phyloP scores from a whole-genome alignment of 1,139 yeast species.

The Casaregolazyma lundiana region DNA sequence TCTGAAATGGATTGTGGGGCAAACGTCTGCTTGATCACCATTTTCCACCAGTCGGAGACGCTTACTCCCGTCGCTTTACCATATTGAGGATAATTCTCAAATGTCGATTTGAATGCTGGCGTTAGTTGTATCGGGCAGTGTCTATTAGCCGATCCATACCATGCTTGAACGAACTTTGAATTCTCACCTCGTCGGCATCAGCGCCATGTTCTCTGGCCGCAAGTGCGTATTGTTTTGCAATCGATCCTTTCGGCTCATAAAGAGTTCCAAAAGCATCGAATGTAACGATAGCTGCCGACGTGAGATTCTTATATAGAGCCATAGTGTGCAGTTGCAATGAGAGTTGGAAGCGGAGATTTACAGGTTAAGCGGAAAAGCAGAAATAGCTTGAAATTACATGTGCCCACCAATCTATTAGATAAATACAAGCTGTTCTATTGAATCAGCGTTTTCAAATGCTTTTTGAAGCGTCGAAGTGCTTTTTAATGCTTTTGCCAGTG shows the following conservation, averaged over 20 bases:
- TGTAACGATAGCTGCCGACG: constrained; percentile 17
- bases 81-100: constrained; percentile 22
- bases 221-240: constrained; percentile 22
- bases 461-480: no score
- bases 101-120: constrained; percentile 19
- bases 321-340: no score
- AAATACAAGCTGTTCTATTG: no score
- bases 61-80: constrained; percentile 20
- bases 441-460: no score
- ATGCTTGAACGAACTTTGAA: constrained; percentile 15
- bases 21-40: constrained; percentile 20
- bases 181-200: constrained; percentile 13
- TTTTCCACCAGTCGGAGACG: constrained; percentile 25
- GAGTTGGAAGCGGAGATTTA: no score
- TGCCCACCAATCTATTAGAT: no score
- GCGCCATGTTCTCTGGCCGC: constrained; percentile 20
- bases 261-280: constrained; percentile 32
- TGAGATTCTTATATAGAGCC: background rate
- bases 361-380: background rate
- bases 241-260: constrained; percentile 22
- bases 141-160: constrained; percentile 12
- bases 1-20: constrained; percentile 15
- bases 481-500: no score
- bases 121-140: background rate
- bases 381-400: no score